Evolutionary conservation across 805 yeast species (phyloP).

Genomic region (Zygosaccharomyces kombuchaensis): DNA sequence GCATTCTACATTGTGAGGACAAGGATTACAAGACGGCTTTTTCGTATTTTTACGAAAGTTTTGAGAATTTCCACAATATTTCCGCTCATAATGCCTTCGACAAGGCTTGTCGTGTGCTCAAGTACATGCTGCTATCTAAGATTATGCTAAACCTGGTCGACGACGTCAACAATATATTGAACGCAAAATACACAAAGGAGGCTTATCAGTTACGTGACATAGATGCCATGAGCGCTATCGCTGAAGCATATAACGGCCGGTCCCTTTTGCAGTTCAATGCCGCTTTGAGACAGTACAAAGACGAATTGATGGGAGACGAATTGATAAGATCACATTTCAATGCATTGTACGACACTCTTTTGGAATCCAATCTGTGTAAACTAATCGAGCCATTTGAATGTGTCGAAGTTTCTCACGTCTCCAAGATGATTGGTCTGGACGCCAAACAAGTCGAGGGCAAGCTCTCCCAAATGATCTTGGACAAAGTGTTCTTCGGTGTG

Average conservation of each 20-base stretch:
- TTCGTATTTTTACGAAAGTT: slow-evolving; percentile 91
- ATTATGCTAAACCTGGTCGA: slow-evolving; percentile 86
- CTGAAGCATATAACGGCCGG: slow-evolving; percentile 84
- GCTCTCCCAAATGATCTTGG: slow-evolving; percentile 92
- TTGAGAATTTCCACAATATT: slow-evolving; percentile 73
- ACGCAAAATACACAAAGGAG: slow-evolving; percentile 67
- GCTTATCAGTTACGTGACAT: slow-evolving; percentile 72
- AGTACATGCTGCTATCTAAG: slow-evolving; percentile 88
- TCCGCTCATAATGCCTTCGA: slow-evolving; percentile 49
- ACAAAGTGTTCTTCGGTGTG: slow-evolving; percentile 92
- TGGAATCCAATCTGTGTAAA: slow-evolving; percentile 89
- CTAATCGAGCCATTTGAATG: slow-evolving; percentile 94
- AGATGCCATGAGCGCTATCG: slow-evolving; percentile 93
- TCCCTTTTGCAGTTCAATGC: slow-evolving; percentile 86
- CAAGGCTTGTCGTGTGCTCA: slow-evolving; percentile 72
- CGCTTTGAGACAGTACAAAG: slow-evolving; percentile 65
- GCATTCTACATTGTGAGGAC: slow-evolving; percentile 93
- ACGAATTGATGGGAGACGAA: slow-evolving; percentile 78
- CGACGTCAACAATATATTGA: slow-evolving; percentile 75
- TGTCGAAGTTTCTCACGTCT: slow-evolving; percentile 88
- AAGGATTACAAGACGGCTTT: slow-evolving; percentile 94
- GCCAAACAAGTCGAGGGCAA: slow-evolving; percentile 88
- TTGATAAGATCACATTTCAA: slow-evolving; percentile 88
- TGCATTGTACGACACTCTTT: slow-evolving; percentile 85
- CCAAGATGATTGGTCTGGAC: slow-evolving; percentile 83